phyloP scores from a whole-genome alignment of 139 green algal species.

The Ettlia oleoabundans region DNA sequence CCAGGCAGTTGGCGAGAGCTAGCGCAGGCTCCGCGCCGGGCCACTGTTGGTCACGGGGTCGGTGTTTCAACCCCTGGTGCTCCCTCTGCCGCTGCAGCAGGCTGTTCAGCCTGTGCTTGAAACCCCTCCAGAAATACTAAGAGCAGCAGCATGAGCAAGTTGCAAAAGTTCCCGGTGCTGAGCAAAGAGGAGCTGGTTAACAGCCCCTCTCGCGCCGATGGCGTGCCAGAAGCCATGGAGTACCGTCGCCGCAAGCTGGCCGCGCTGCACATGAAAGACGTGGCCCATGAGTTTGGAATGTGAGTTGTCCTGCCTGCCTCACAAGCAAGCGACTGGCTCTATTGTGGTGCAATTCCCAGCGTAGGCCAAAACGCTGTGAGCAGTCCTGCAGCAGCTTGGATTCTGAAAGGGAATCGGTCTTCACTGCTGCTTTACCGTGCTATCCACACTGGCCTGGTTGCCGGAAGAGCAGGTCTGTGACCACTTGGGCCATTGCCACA shows the following conservation, averaged over 20 bases:
- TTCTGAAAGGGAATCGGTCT: too few relatives aligned
- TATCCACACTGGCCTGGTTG: too few relatives aligned
- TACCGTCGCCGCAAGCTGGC: constrained; percentile 12
- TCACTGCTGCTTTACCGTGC: too few relatives aligned
- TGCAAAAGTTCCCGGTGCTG: constrained; percentile 39
- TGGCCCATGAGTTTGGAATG: background rate
- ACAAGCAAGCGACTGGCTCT: too few relatives aligned
- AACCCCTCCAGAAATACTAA: background rate
- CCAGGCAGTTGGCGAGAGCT: too few relatives aligned
- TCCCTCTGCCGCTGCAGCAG: too few relatives aligned
- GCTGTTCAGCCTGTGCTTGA: background rate
- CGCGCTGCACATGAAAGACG: constrained; percentile 25
- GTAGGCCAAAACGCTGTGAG: too few relatives aligned
- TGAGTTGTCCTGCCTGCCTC: background rate
- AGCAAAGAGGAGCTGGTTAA: constrained; percentile 28
- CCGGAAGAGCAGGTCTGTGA: constrained; percentile 3
- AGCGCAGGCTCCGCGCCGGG: too few relatives aligned
- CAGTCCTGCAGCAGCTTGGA: too few relatives aligned
- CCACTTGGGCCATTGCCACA: constrained; percentile 33
- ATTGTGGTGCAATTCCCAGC: too few relatives aligned
- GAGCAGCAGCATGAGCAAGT: background rate
- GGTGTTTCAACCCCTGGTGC: too few relatives aligned
- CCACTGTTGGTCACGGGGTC: too few relatives aligned
- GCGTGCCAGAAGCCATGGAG: constrained; percentile 33
- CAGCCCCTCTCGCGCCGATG: constrained; percentile 24